Evolutionary conservation across 208 protist species (phyloP).

Genomic region (Leishmania braziliensis): DNA sequence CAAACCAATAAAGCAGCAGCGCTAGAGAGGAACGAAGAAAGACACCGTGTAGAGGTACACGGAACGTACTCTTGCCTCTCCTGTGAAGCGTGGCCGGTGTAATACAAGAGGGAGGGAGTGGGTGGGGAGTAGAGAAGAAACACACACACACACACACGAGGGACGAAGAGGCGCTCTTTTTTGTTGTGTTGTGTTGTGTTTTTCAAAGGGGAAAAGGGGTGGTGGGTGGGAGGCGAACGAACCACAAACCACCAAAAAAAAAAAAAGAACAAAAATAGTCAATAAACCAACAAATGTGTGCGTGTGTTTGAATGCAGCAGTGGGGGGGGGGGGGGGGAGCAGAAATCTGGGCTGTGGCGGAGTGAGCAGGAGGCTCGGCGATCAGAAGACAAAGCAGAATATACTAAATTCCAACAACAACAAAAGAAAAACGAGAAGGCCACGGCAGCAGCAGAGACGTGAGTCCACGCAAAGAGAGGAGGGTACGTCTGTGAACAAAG

Average conservation of each 20-base stretch:
- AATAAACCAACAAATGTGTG: neutral
- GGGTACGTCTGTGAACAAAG: neutral
- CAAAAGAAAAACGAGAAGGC: neutral
- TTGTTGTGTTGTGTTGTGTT: neutral
- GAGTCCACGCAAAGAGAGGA: neutral
- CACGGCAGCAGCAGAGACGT: neutral
- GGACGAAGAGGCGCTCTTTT: neutral
- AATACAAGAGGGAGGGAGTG: neutral
- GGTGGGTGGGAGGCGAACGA: neutral
- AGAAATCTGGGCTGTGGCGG: no score
- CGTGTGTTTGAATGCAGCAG: neutral
- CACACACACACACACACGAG: neutral
- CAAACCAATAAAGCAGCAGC: neutral
- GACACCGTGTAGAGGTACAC: neutral
- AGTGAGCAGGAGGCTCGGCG: no score
- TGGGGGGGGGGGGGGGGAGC: no score
- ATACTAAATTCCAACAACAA: neutral
- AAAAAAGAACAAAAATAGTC: neutral
- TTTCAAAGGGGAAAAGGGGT: neutral
- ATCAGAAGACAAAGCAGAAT: neutral
- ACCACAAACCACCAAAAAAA: neutral
- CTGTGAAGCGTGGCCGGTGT: neutral
- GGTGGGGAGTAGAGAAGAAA: neutral
- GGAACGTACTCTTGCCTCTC: neutral
- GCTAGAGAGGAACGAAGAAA: neutral